These are phyloP conservation scores for Tetrapisispora namnaoensis DNA, from an alignment of 805 yeast species.

Conservation along the genomic window DNA sequence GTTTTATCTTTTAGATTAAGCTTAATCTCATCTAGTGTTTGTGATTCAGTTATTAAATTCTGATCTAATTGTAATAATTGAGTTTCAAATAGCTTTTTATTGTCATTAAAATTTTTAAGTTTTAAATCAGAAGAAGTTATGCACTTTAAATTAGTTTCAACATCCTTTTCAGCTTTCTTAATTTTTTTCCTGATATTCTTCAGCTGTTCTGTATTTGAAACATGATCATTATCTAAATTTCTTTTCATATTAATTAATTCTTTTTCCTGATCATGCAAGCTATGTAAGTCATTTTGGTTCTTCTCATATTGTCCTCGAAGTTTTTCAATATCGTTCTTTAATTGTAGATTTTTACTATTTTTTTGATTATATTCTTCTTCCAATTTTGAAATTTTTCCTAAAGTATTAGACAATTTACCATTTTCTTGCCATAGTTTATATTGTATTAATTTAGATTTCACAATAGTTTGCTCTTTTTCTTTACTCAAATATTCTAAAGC, in stretches of 20 bases:
- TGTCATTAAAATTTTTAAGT: slow-evolving; percentile 36
- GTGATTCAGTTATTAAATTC: slow-evolving; percentile 44
- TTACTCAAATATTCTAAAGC: slow-evolving; percentile 56
- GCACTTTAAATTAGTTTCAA: slow-evolving; percentile 38
- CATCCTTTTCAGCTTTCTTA: slow-evolving; percentile 47
- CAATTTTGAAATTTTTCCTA: slow-evolving; percentile 32
- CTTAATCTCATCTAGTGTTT: slow-evolving; percentile 52
- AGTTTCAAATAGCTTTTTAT: slow-evolving; percentile 34
- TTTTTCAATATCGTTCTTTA: slow-evolving; percentile 31
- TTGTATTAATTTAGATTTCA: slow-evolving; percentile 50
- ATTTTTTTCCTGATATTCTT: slow-evolving; percentile 54
- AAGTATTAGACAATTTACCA: slow-evolving; percentile 32
- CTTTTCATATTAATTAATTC: slow-evolving; percentile 18
- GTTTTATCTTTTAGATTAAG: slow-evolving; percentile 66
- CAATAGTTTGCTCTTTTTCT: slow-evolving; percentile 51
- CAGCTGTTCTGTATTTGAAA: slow-evolving; percentile 65
- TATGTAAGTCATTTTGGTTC: slow-evolving; percentile 16
- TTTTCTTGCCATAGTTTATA: slow-evolving; percentile 34
- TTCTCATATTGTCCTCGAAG: slow-evolving; percentile 25
- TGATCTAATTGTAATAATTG: slow-evolving; percentile 39
- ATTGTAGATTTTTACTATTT: slow-evolving; percentile 32
- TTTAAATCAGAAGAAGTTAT: slow-evolving; percentile 38
- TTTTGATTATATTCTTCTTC: slow-evolving; percentile 37
- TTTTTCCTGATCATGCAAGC: slow-evolving; percentile 26
- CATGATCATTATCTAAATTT: slow-evolving; percentile 44